Evolutionary conservation across 2,329 filamentous ascomycete genomes (phyloP).

Genomic region (Diaporthe eres): DNA sequence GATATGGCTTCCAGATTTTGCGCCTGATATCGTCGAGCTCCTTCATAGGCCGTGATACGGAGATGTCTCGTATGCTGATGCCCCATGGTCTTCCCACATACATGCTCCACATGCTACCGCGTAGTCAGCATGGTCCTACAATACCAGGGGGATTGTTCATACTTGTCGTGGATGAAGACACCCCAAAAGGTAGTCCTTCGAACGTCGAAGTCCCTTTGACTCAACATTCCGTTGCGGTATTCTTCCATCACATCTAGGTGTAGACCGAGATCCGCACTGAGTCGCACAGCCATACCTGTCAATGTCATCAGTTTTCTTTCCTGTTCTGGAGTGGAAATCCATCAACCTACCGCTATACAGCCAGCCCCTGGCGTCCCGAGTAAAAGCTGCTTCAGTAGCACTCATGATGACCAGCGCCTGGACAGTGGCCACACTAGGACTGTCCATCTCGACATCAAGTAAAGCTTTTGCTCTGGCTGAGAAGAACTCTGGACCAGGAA

Average conservation of each 20-base stretch:
- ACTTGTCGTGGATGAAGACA: constrained; percentile 17
- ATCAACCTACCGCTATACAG: constrained; percentile 11
- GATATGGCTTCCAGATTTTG: background rate
- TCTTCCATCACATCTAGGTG: constrained; percentile 19
- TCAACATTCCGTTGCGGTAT: constrained; percentile 6
- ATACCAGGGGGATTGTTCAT: background rate
- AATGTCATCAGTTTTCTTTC: background rate
- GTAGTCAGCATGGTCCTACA: background rate
- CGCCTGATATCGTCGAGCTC: constrained; percentile 13
- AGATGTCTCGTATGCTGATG: constrained; percentile 13
- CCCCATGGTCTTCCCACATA: constrained; percentile 15
- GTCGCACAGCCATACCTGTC: constrained; percentile 6
- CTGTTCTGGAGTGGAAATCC: fast-evolving
- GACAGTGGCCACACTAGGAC: constrained; percentile 60
- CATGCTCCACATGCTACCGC: constrained; percentile 10
- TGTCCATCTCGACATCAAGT: constrained; percentile 61
- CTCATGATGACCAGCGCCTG: constrained; percentile 62
- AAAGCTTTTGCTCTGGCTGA: constrained; percentile 59
- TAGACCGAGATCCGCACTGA: background rate
- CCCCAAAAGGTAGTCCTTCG: constrained; percentile 13
- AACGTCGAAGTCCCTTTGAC: constrained; percentile 18
- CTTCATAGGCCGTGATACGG: constrained; percentile 1
- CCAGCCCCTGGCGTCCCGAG: constrained; percentile 59
- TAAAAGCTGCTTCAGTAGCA: constrained; percentile 58
- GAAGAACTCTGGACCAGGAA: constrained; percentile 52